phyloP scores from a whole-genome alignment of 2,329 filamentous ascomycete genomes.

The Ophiobolus disseminans region DNA sequence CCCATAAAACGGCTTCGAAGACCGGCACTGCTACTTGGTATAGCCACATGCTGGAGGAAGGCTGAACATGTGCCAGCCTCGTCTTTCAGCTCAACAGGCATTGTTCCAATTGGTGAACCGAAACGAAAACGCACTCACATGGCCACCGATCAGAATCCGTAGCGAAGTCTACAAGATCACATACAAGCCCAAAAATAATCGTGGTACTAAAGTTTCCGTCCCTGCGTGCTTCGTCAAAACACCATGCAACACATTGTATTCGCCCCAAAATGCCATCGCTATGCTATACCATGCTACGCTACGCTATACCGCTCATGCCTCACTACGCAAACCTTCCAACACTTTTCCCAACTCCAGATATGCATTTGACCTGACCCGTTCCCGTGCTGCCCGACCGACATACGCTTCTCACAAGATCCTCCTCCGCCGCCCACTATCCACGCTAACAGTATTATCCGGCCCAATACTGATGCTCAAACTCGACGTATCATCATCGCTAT shows the following conservation, averaged over 20 bases:
- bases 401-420: slow-evolving; percentile 27
- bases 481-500: slow-evolving; percentile 39
- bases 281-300: slow-evolving; percentile 8
- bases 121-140: too few relatives aligned
- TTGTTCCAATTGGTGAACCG: too few relatives aligned
- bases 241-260: not conserved
- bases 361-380: not conserved
- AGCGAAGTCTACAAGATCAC: too few relatives aligned
- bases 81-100: too few relatives aligned
- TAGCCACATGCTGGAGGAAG: too few relatives aligned
- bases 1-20: too few relatives aligned
- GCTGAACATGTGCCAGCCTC: too few relatives aligned
- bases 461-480: slow-evolving; percentile 48
- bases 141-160: too few relatives aligned
- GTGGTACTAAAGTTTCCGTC: too few relatives aligned
- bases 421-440: slow-evolving; percentile 45
- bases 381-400: not conserved
- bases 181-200: too few relatives aligned
- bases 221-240: too few relatives aligned
- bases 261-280: slow-evolving; percentile 4
- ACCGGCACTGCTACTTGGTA: too few relatives aligned
- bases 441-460: slow-evolving; percentile 47
- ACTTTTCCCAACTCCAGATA: not conserved
- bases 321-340: not conserved
- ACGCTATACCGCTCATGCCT: not conserved